phyloP scores from a whole-genome alignment of 2,329 filamentous ascomycete species.

The Talaromyces amestolkiae region DNA sequence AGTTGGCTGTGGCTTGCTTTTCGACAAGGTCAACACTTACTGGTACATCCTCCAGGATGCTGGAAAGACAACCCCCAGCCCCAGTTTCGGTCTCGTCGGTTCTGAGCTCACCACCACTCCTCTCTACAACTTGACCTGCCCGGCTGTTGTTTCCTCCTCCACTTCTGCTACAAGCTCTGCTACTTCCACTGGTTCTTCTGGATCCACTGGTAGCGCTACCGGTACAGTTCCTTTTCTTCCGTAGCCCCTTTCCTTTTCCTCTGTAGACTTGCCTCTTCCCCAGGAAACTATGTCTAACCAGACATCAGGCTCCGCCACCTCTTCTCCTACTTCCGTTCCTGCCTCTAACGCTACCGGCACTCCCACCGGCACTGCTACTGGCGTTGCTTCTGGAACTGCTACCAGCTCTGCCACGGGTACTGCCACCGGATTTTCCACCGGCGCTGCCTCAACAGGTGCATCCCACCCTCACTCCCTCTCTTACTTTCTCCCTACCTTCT shows the following conservation, averaged over 20 bases:
- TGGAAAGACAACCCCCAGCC: slow-evolving; percentile 29
- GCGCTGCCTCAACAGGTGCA: slow-evolving; percentile 11
- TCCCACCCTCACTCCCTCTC: not conserved
- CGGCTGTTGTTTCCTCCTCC: slow-evolving; percentile 20
- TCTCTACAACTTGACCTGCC: slow-evolving; percentile 40
- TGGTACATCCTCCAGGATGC: slow-evolving; percentile 45
- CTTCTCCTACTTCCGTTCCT: not conserved
- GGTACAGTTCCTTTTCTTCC: slow-evolving; percentile 27
- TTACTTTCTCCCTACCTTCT: not conserved
- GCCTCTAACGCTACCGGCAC: slow-evolving; percentile 8
- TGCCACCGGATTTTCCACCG: not conserved
- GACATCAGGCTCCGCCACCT: slow-evolving; percentile 10
- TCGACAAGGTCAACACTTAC: slow-evolving; percentile 42
- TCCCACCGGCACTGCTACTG: not conserved
- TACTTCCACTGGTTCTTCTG: slow-evolving; percentile 20
- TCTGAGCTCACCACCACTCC: slow-evolving; percentile 36
- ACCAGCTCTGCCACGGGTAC: not conserved
- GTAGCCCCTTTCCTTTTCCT: not conserved
- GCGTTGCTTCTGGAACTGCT: not conserved
- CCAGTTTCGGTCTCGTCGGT: slow-evolving; percentile 42
- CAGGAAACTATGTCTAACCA: slow-evolving; percentile 2
- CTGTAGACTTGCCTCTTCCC: not conserved
- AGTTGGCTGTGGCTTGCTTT: slow-evolving; percentile 62
- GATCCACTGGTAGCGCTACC: slow-evolving; percentile 24
- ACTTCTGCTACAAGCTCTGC: slow-evolving; percentile 26